These are phyloP conservation scores for Aspergillus alliaceus DNA, from an alignment of 2,329 filamentous ascomycete genomes.

Conservation along the genomic window DNA sequence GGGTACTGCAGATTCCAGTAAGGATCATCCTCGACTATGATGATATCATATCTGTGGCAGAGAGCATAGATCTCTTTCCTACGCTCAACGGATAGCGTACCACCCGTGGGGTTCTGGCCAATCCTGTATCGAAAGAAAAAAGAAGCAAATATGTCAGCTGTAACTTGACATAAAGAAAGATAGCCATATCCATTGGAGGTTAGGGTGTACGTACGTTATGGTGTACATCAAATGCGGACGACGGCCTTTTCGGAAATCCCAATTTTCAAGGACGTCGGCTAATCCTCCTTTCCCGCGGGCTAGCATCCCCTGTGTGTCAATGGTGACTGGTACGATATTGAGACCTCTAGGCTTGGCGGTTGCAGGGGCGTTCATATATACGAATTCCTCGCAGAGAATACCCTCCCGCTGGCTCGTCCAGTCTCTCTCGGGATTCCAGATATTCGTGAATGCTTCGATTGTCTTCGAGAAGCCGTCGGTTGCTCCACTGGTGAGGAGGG, in stretches of 20 bases:
- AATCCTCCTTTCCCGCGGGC: constrained; percentile 71
- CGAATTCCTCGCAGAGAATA: constrained; percentile 75
- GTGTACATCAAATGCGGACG: constrained; percentile 86
- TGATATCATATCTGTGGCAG: constrained; percentile 79
- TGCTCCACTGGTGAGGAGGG: constrained; percentile 76
- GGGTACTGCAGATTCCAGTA: constrained; percentile 95
- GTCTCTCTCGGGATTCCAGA: constrained; percentile 70
- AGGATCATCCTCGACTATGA: constrained; percentile 92
- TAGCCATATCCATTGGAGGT: neutral
- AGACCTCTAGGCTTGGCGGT: constrained; percentile 67
- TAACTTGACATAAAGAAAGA: neutral
- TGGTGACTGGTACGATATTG: constrained; percentile 70
- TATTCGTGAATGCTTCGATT: constrained; percentile 71
- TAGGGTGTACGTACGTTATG: constrained; percentile 67
- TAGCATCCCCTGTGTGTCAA: constrained; percentile 80
- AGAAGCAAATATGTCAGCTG: constrained; percentile 7
- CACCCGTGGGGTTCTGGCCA: constrained; percentile 85
- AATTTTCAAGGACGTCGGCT: constrained; percentile 75
- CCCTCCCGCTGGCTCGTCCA: constrained; percentile 70
- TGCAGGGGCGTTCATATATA: constrained; percentile 75
- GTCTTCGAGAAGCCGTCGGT: constrained; percentile 84
- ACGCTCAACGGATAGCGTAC: constrained; percentile 70
- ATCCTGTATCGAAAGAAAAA: constrained; percentile 50
- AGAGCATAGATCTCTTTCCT: constrained; percentile 77
- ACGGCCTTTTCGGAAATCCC: constrained; percentile 73